These are phyloP conservation scores for Hypoxylon sp. DNA, from an alignment of 2,329 filamentous ascomycete species.

Conservation along the genomic window DNA sequence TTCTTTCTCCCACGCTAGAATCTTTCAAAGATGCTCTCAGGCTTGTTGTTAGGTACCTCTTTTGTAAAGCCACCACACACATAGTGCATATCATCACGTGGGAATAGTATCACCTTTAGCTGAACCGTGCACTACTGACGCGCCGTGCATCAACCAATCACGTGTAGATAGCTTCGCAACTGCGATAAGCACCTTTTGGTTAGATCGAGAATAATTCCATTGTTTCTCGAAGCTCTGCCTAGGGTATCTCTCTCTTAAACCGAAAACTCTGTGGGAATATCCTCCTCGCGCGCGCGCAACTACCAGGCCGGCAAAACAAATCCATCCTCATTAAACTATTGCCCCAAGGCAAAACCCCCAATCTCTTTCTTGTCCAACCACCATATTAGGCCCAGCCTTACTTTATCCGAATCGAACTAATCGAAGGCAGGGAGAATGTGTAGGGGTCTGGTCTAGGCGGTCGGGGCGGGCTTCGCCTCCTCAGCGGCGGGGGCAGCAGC, in stretches of 20 bases:
- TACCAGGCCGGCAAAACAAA: constrained; percentile 24
- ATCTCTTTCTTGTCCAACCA: constrained; percentile 36
- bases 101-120: background rate
- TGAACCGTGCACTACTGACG: background rate
- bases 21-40: no score
- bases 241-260: constrained; percentile 49
- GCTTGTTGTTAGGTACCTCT: no score
- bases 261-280: constrained; percentile 46
- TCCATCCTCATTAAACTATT: constrained; percentile 19
- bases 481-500: constrained; percentile 46
- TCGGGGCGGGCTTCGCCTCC: constrained; percentile 47
- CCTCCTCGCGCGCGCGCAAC: constrained; percentile 27
- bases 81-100: constrained; percentile 9
- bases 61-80: no score
- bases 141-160: background rate
- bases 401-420: constrained; percentile 32
- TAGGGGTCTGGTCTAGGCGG: constrained; percentile 39
- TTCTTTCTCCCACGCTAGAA: no score
- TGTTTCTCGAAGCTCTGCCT: constrained; percentile 38
- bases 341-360: constrained; percentile 19
- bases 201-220: constrained; percentile 41
- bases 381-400: constrained; percentile 21
- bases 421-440: constrained; percentile 28
- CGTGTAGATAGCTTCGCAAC: constrained; percentile 24
- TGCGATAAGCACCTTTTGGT: constrained; percentile 22